Evolutionary conservation across 345 rosid species (phyloP).

Genomic region (Murraya koenigii): DNA sequence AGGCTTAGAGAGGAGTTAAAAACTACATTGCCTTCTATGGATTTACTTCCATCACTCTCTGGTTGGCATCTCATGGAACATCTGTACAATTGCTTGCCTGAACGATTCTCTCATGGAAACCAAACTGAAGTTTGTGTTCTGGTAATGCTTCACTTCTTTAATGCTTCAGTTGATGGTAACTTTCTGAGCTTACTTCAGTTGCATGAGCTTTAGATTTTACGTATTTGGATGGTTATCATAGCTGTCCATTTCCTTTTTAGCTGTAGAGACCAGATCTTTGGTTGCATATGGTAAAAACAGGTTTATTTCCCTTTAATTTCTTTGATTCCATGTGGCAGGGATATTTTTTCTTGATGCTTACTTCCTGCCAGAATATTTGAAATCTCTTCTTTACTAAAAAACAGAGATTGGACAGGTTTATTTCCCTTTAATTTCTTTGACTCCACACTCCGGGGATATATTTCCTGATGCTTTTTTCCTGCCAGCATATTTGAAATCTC

Average conservation of each 20-base stretch:
- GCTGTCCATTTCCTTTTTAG: background rate
- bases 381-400: slow-evolving; percentile 6
- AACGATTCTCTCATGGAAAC: slow-evolving; percentile 67
- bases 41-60: slow-evolving; percentile 38
- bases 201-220: background rate
- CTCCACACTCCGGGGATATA: background rate
- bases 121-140: slow-evolving; percentile 77
- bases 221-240: background rate
- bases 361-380: background rate
- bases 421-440: background rate
- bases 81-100: slow-evolving; percentile 86
- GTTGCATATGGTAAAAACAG: background rate
- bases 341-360: background rate
- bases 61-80: slow-evolving; percentile 78
- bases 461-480: background rate
- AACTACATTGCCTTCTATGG: slow-evolving; percentile 38
- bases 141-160: slow-evolving; percentile 42
- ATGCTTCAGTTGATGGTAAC: background rate
- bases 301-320: background rate
- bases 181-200: background rate
- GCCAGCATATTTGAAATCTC: background rate
- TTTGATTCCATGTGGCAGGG: background rate
- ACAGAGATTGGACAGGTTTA: background rate
- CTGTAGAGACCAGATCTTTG: background rate
- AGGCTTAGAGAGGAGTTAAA: slow-evolving; percentile 44